A percentile compares a stretch with the other conserved stretches of the same genome.
phyloP scores from a whole-genome alignment of 768 basidiomycete genomes.

The Podaxis pistillaris region DNA sequence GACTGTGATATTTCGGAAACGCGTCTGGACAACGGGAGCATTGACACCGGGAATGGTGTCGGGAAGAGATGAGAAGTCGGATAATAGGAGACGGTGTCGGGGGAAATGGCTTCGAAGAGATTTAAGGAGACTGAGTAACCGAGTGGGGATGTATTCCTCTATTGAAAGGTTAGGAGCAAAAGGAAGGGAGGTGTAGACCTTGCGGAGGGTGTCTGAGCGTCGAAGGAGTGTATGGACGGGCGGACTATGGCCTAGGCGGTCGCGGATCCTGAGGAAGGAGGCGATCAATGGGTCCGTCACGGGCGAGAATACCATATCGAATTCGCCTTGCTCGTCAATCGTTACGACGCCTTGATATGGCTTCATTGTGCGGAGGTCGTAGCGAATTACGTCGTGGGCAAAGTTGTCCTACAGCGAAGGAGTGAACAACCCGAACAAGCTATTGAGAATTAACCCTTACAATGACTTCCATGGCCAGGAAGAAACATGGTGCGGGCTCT shows the following conservation, averaged over 20 bases:
- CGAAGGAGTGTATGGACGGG: slow-evolving; percentile 57
- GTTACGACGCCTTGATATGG: slow-evolving; percentile 85
- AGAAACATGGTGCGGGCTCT: slow-evolving; percentile 85
- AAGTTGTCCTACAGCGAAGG: slow-evolving; percentile 77
- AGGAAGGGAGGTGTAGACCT: slow-evolving; percentile 68
- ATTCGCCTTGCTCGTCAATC: slow-evolving; percentile 79
- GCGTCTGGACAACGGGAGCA: slow-evolving; percentile 95
- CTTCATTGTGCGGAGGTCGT: slow-evolving; percentile 73
- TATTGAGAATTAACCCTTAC: slow-evolving; percentile 45
- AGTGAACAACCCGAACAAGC: background rate
- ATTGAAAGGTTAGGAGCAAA: slow-evolving; percentile 87
- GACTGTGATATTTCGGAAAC: slow-evolving; percentile 79
- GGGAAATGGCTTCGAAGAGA: slow-evolving; percentile 84
- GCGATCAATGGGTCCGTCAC: slow-evolving; percentile 83
- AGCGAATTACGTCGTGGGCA: slow-evolving; percentile 92
- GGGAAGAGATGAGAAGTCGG: slow-evolving; percentile 88
- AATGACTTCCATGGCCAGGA: slow-evolving; percentile 93
- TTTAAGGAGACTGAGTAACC: slow-evolving; percentile 80
- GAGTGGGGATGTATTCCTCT: slow-evolving; percentile 92
- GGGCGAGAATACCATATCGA: slow-evolving; percentile 77
- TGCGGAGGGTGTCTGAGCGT: slow-evolving; percentile 55
- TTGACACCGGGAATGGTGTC: slow-evolving; percentile 76
- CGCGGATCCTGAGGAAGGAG: slow-evolving; percentile 73
- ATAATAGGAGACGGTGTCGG: slow-evolving; percentile 88
- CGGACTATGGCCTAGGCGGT: slow-evolving; percentile 53